Evolutionary conservation across 495 filamentous ascomycete genomes (phyloP), one percentile per base, ranked within the genome.

Genomic region (Tetracladium setigerum): DNA sequence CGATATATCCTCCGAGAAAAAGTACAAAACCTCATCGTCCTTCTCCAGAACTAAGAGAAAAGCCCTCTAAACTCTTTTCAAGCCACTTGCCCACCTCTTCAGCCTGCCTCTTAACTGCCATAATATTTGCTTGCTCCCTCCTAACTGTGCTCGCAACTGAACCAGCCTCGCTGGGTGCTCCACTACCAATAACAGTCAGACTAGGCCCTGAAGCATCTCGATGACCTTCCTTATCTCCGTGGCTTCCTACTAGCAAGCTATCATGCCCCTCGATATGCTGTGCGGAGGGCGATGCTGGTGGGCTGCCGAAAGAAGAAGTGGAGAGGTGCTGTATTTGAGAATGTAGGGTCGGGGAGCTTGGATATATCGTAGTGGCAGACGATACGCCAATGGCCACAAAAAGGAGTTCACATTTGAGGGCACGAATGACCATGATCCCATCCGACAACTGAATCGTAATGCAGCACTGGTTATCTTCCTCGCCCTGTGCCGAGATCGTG

Each of bases 371-470:
- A 17, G 15, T 15, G 34, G 19, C 5, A 9, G 49, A 17, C 11
- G 52, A 38, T n/a, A 69, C 67, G n/a, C 73, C 72, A 38, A 76
- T 63, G 52, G 69, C 73, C 38, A 78, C 65, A 49, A 77, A 74
- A 32, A 78, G 52, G 48, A 78, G 62, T 12, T 71, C 72, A 60
- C 72, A 74, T 5, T 54, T 51, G 40, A 78, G 60, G 0, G 58
- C 57, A 2, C 73, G 61, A 34, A 78, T 70, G 30, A 71, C 59
- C 44, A 78, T 67, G 8, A 73, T 62, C 15, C 66, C 69, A 44
- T 58, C 59, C 6, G 54, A 46, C 30, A 77, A 64, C 54, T 76
- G 74, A 13, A 76, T 65, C 1, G 70, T 73, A 11, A 78, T 65
- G 2, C 56, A 57, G 47, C 33, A 58, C 12, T 55, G 19, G 15